Evolutionary conservation across 1,284 basidiomycete species (phyloP).

Genomic region (Chondrostereum purpureum): DNA sequence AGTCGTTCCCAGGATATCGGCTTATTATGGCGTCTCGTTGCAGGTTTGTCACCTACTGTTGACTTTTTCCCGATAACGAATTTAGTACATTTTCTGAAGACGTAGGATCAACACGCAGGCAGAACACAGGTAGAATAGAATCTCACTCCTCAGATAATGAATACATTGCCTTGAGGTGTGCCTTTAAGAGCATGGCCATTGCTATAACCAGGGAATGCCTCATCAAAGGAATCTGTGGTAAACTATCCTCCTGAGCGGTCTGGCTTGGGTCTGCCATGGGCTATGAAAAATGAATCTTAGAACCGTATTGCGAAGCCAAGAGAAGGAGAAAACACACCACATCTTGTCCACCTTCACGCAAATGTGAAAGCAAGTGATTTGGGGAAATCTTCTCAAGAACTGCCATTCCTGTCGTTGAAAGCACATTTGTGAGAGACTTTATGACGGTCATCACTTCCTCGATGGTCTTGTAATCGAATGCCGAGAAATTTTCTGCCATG

Average conservation of each 20-base stretch:
- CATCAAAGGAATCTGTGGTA: constrained; percentile 39
- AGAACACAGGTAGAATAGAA: constrained; percentile 10
- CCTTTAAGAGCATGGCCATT: constrained; percentile 79
- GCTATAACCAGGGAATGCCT: constrained; percentile 69
- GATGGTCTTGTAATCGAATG: constrained; percentile 89
- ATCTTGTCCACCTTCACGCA: constrained; percentile 32
- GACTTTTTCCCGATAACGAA: constrained; percentile 83
- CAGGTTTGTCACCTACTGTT: constrained; percentile 76
- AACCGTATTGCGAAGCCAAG: constrained; percentile 1
- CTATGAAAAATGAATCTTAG: neutral
- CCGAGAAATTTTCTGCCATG: constrained; percentile 90
- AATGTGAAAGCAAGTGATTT: constrained; percentile 56
- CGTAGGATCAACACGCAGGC: constrained; percentile 8
- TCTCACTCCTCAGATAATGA: constrained; percentile 83
- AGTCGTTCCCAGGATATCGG: constrained; percentile 68
- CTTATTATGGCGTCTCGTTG: constrained; percentile 51
- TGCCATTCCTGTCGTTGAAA: constrained; percentile 84
- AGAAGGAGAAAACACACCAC: constrained; percentile 16
- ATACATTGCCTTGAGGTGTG: constrained; percentile 76
- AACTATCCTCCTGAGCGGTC: constrained; percentile 11
- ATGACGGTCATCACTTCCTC: constrained; percentile 90
- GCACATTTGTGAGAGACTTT: constrained; percentile 69
- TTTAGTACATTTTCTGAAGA: constrained; percentile 77
- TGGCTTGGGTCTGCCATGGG: constrained; percentile 6
- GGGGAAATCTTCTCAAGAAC: constrained; percentile 65